Evolutionary conservation across 306 rosid genomes (phyloP), one percentile per base, ranked within the genome.

Genomic region (Lotus japonicus): DNA sequence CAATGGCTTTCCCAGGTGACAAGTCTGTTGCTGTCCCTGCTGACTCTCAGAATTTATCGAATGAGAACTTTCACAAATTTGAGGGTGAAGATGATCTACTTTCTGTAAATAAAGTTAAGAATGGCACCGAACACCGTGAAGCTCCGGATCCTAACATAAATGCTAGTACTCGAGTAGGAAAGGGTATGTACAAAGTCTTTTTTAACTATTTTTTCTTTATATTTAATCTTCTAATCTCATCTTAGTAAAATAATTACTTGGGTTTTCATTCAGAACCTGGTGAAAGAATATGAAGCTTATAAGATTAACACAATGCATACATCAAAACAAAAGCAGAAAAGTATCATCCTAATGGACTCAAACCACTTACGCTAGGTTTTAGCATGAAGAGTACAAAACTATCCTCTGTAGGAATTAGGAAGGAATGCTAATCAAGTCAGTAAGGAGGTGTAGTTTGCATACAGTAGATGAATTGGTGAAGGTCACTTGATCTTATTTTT

Each of bases 161-260:
- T 73, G 66, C 72, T 68, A 65, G 78, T 55, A 76, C 84, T 77
- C 87, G 90, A 62, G 80, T 83, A 3, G 86, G 96, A 76, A 81
- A 81, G 67, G 92, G 98, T 92, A 81, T 69, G 84, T 70, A 49
- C 38, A 13, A 46, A 46, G 57, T 46, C 28, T 64, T 61, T 3
- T 64, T 35, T 43, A 33, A 26, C 17, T 38, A 26, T 63, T 21
- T 54, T 46, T 9, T 68, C 58, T 63, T 19, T 15, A 60, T 19
- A 64, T 60, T 59, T 58, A 68, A 75, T 41, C 7, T 57, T 33
- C 11, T 13, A 67, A 68, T 72, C 51, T 39, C 65, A 57, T 58
- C 15, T 48, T 52, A 11, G 26, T 58, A 45, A 64, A 58, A 48
- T 31, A 50, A 38, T 23, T 48, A 19, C 13, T 53, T 7, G 9